Conservation (phyloP, 1,284 basidiomycete species). For the Stereum hirsutum region DNA sequence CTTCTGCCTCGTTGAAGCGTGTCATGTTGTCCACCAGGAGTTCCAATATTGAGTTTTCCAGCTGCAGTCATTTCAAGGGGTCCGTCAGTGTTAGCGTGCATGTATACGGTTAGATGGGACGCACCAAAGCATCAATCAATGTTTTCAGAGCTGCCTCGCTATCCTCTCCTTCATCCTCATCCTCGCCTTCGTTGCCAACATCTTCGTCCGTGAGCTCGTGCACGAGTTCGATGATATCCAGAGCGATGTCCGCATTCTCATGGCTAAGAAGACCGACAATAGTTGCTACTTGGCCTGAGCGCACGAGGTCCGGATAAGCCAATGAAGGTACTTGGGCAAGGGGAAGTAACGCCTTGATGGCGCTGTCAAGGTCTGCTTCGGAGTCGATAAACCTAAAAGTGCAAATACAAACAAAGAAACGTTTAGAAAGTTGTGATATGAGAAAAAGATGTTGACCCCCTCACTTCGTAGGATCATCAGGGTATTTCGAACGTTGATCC, state of each 20-base stretch:
- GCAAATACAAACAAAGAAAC: slow-evolving; percentile 3
- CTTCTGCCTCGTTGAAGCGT: slow-evolving; percentile 77
- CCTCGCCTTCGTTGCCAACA: slow-evolving; percentile 72
- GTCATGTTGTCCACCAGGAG: slow-evolving; percentile 84
- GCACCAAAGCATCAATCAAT: slow-evolving; percentile 68
- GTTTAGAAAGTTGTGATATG: background rate
- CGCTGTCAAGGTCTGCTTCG: slow-evolving; percentile 86
- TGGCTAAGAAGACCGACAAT: slow-evolving; percentile 84
- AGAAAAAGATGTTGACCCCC: slow-evolving; percentile 14
- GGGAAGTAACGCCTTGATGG: slow-evolving; percentile 80
- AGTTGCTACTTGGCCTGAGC: slow-evolving; percentile 58
- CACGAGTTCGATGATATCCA: slow-evolving; percentile 85
- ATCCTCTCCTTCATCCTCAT: slow-evolving; percentile 42
- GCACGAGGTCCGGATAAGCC: slow-evolving; percentile 87
- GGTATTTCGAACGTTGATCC: slow-evolving; percentile 88
- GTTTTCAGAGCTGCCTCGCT: slow-evolving; percentile 63
- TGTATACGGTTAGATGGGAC: slow-evolving; percentile 17
- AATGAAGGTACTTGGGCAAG: slow-evolving; percentile 81
- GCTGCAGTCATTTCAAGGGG: no score
- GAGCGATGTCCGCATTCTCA: slow-evolving; percentile 90
- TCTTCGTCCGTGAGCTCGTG: slow-evolving; percentile 97
- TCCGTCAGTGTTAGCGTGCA: background rate
- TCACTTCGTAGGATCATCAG: slow-evolving; percentile 84
- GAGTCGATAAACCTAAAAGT: slow-evolving; percentile 89
- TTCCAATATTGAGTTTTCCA: slow-evolving; percentile 79